Percentiles rank a stretch among this genome's conserved stretches.
These are phyloP conservation scores for Cyphellophora europaea DNA, from an alignment of 2,329 filamentous ascomycete species.

Conservation along the genomic window DNA sequence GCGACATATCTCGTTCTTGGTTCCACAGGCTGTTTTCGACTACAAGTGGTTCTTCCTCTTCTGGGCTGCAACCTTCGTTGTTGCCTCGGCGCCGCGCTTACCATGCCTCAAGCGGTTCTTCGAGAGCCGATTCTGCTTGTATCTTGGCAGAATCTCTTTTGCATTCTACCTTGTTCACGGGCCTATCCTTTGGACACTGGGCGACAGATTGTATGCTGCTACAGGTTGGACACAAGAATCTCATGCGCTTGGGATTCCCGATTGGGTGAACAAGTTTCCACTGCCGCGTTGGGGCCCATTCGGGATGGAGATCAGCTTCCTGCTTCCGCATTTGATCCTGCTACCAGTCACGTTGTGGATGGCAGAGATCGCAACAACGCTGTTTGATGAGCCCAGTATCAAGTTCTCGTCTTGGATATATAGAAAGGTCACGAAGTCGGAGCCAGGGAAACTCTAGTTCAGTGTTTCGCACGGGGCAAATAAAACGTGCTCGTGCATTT, in stretches of 20 bases:
- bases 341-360: conserved; percentile 51
- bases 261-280: conserved; percentile 49
- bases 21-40: conserved; percentile 57
- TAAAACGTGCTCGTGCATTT: no score
- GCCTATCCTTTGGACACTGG: conserved; percentile 41
- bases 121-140: conserved; percentile 31
- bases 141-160: conserved; percentile 38
- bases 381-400: conserved; percentile 53
- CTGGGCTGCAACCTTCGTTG: conserved; percentile 48
- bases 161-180: conserved; percentile 40
- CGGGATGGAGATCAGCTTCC: conserved; percentile 52
- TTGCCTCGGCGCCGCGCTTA: conserved; percentile 50
- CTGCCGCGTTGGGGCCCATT: conserved; percentile 47
- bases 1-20: conserved; percentile 27
- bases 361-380: conserved; percentile 47
- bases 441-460: no score
- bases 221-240: conserved; percentile 45
- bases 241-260: conserved; percentile 42
- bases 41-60: conserved; percentile 62
- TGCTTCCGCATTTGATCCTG: conserved; percentile 51
- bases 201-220: conserved; percentile 55
- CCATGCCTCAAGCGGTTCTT: conserved; percentile 42
- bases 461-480: no score
- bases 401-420: conserved; percentile 51
- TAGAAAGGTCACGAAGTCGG: conserved; percentile 14